Evolutionary conservation across 2,329 filamentous ascomycete genomes (phyloP).

Genomic region (Apiospora koreana): DNA sequence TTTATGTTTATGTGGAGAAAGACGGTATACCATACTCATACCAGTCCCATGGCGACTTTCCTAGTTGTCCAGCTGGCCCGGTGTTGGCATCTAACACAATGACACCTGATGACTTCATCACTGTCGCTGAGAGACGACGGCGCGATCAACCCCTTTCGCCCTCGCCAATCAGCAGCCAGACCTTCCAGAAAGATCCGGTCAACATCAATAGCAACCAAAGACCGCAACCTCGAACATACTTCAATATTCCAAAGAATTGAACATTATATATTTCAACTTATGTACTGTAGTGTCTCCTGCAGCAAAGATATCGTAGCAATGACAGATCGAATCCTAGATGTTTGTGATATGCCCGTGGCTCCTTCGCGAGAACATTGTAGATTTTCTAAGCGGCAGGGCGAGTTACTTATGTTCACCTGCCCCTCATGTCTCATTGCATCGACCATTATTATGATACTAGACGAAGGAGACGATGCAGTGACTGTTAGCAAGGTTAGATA

Average conservation of each 20-base stretch:
- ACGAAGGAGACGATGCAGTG: background rate
- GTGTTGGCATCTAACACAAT: background rate
- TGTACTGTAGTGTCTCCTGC: background rate
- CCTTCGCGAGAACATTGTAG: background rate
- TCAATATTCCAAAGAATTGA: slow-evolving; percentile 5
- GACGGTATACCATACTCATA: background rate
- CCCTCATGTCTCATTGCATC: background rate
- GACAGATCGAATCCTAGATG: background rate
- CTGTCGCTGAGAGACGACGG: background rate
- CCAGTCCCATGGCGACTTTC: background rate
- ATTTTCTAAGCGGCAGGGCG: background rate
- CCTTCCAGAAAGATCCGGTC: background rate
- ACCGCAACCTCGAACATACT: background rate
- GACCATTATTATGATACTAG: background rate
- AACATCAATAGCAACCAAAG: background rate
- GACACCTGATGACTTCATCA: background rate
- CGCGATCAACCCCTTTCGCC: background rate
- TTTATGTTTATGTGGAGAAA: background rate
- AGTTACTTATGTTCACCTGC: background rate
- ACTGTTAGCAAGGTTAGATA: background rate
- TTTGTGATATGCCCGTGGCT: background rate
- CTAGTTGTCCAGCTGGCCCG: background rate
- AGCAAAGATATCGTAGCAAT: background rate
- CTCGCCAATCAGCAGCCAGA: background rate
- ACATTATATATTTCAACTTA: background rate